Base-by-base conservation (phyloP, 2,329 filamentous ascomycete species). In the Ophiostoma novo-ulmi region DNA sequence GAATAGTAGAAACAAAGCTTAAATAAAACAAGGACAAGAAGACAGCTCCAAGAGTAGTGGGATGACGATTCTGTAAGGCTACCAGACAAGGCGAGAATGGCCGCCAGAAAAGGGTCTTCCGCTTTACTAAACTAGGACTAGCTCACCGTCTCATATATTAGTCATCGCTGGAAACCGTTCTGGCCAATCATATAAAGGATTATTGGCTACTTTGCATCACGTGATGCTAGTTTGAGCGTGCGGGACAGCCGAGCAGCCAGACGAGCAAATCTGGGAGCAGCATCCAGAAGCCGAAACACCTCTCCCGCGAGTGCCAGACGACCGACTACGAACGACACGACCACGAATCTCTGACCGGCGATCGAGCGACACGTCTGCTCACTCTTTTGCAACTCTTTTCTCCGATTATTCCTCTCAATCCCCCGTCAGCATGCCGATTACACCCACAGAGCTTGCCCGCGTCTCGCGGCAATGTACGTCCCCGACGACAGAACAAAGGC, bases 381-480 rank as follows among this genome's bases (percentile, higher is more conserved):
- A 64, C 35, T 48, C 1, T 48, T 20, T 8, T 36, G 5, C 58
- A 26, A 22, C 52, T 11, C 31, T 26, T 11, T 22, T 26, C 52
- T 6, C 61, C 31, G 31, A 64, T 20, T 31, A 36, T 41, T 20
- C 35, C 31, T 17, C 63, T 22, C 36, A 26, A 63, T 63, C 39
- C 39, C 5, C 26, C 14, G 36, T 22, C 63, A 36, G 38, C 76
- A 94, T 94, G 91, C 89, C 93, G 80, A 93, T 97, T 82, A 91
- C 93, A 82, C 93, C 94, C 75, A 97, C 94, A 73, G 93, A 94
- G 82, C 92, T 97, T 79, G 94, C 91, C 78, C 88, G 91, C 81
- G 87, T 87, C 81, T 91, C 91, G 81, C 87, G 89, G 80, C 88
- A 91, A 79, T 94, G 91, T 94, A 81, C 81, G 90, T 72, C 36